phyloP scores from a whole-genome alignment of 768 basidiomycete species.

The Neoboletus magnificus region DNA sequence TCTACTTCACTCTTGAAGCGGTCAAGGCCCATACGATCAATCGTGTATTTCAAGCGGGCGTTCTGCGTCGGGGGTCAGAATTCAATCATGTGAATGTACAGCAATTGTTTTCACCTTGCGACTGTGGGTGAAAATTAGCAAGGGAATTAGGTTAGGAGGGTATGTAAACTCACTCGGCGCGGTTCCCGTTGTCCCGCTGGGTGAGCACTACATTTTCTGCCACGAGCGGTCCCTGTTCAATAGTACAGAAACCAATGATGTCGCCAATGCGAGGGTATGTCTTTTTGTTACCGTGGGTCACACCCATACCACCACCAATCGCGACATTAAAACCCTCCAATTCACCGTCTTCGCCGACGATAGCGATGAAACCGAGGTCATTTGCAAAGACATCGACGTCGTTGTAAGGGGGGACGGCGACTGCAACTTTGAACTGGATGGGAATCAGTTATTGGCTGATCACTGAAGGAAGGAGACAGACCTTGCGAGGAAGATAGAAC shows the following conservation, averaged over 20 bases:
- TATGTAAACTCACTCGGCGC: constrained; percentile 66
- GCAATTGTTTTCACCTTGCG: constrained; percentile 48
- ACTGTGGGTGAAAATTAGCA: constrained; percentile 30
- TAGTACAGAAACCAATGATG: constrained; percentile 89
- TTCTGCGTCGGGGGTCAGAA: constrained; percentile 44
- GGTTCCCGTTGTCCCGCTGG: constrained; percentile 95
- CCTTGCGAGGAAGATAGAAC: constrained; percentile 95
- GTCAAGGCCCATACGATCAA: constrained; percentile 91
- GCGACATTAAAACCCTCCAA: constrained; percentile 92
- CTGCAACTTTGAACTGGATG: constrained; percentile 89
- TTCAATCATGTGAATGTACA: not conserved
- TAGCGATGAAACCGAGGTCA: constrained; percentile 96
- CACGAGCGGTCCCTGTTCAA: constrained; percentile 78
- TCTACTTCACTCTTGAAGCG: constrained; percentile 89
- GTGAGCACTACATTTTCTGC: constrained; percentile 93
- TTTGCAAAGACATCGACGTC: constrained; percentile 95
- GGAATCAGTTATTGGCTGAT: not conserved
- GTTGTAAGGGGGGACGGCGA: constrained; percentile 95
- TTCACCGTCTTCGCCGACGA: constrained; percentile 70
- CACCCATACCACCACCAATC: constrained; percentile 98
- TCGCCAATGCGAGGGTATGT: constrained; percentile 91
- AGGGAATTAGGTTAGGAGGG: not conserved
- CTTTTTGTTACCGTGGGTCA: constrained; percentile 98
- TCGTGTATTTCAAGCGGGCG: constrained; percentile 92
- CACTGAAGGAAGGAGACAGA: constrained; percentile 29